phyloP scores from a whole-genome alignment of 176 grass and related monocot genomes.

The Cenchrus americanus region DNA sequence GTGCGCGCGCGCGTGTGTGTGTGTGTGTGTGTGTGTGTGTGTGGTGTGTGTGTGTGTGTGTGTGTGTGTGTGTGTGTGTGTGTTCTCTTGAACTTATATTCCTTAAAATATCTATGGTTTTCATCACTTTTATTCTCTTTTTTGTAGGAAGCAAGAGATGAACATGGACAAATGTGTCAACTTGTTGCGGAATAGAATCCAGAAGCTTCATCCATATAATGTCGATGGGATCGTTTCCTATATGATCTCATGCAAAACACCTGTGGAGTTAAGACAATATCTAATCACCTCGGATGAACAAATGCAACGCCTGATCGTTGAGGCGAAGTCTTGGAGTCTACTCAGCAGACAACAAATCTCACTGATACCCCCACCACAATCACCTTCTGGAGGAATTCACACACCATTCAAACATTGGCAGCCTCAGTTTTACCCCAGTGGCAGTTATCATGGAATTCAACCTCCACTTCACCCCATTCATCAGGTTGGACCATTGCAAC shows the following conservation, averaged over 20 bases:
- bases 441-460: background rate
- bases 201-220: constrained; percentile 26
- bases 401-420: background rate
- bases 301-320: constrained; percentile 46
- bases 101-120: background rate
- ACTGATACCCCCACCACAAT: background rate
- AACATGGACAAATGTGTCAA: constrained; percentile 35
- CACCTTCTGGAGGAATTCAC: background rate
- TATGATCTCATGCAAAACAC: background rate
- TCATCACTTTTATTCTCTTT: background rate
- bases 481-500: background rate
- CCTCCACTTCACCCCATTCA: background rate
- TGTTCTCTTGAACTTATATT: background rate
- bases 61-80: background rate
- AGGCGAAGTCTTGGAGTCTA: constrained; percentile 32
- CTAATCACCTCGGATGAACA: constrained; percentile 33
- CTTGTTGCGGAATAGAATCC: constrained; percentile 35
- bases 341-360: background rate
- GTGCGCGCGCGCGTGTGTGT: too few relatives aligned
- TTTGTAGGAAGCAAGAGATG: constrained; percentile 44
- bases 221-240: constrained; percentile 37
- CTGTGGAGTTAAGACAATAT: constrained; percentile 30
- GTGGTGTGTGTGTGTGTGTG: too few relatives aligned
- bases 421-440: background rate
- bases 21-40: too few relatives aligned